Evolutionary conservation across 2,329 filamentous ascomycete genomes (phyloP), one percentile per base, ranked within the genome.

Genomic region (Stagonosporopsis cucurbitacearum): DNA sequence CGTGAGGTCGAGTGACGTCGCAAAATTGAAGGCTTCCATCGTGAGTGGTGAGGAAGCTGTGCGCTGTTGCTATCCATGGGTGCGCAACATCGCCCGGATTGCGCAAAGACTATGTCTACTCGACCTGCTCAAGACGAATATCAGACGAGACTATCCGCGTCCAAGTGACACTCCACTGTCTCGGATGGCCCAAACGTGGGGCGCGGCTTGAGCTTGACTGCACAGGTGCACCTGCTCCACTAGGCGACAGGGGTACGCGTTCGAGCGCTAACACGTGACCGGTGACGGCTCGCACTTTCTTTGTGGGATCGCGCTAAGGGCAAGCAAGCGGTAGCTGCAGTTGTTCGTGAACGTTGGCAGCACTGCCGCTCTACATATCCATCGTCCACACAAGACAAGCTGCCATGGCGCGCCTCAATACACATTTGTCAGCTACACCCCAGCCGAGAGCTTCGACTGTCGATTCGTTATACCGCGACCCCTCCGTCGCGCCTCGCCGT

Each of bases 1-100:
- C 66, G 92, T 84, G 66, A 98, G 83, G 75, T 91, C 87, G 63
- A 92, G 89, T 57, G 95, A 96, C 71, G 88, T 91, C 65, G 92
- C 93, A 80, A 98, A 98, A 26, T 93, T 96, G 78, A 96, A 97
- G 48, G 93, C 89, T 78, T 99, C 95, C 92, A 97, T 97, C 39
- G 60, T 37, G 48, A 40, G 41, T 46, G 50, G 36, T 49, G 57
- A 35, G 60, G 62, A 46, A 60, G 64, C 45, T 53, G 60, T 36
- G 40, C 41, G 55, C 65, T 67, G 65, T 46, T 30, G 63, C 62
- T 55, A 59, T 64, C 66, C 69, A 72, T 72, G 58, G 52, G 51
- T 22, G 36, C 45, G 40, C 36, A 32, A 41, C 58, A 60, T 60
- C 28, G 36, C 53, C 35, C 36, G 25, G 43, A 20, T 36, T 36